Base-by-base conservation (phyloP, 139 green algal genomes). In the Chlamydomonas urium region DNA sequence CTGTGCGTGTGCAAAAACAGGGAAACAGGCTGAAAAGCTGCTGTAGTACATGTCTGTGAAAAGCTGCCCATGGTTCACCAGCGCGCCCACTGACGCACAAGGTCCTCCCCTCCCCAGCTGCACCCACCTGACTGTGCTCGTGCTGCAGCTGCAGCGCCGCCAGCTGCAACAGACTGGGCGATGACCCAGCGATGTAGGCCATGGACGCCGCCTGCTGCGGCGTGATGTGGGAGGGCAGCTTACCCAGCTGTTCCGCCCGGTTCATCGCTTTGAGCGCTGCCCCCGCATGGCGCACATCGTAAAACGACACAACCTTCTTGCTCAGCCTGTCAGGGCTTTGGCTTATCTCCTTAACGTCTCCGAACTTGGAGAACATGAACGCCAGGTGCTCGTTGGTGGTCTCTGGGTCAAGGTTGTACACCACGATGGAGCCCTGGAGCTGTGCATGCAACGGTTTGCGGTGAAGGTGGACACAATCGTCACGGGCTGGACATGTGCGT, bases 301-400 rank as follows among this genome's bases (percentile, higher is more conserved):
- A 98, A 38, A 91, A 98, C 66, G 97, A 91, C 1, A 97, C 84
- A 42, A 96, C 89, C 79, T 91, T 91, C 62, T 93, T 87, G 68
- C 79, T 84, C 37, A 74, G 63, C 57, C 89, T 78, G 35, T 88
- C 60, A 3, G 79, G 81, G 10, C 78, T 81, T 75, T 85, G 68
- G 5, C 66, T 71, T 47, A 90, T 85, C 35, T 85, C 76, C 66
- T 90, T 90, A 0, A 98, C 85, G 23, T 97, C 90, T 1, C 94
- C 94, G 68, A 91, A 96, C 47, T 81, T 71, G n/a, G 74, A 81
- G 69, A 98, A 94, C 2, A 93, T 79, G 71, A 81, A 85, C 2
- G 78, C 71, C 2, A 97, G 75, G 71, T 98, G 81, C 34, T 92
- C 81, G 47, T 89, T 81, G 8, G 76, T 85, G 23, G 84, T 80